Base-by-base conservation (phyloP, 305 asterid genomes). In the Salvia sclarea region DNA sequence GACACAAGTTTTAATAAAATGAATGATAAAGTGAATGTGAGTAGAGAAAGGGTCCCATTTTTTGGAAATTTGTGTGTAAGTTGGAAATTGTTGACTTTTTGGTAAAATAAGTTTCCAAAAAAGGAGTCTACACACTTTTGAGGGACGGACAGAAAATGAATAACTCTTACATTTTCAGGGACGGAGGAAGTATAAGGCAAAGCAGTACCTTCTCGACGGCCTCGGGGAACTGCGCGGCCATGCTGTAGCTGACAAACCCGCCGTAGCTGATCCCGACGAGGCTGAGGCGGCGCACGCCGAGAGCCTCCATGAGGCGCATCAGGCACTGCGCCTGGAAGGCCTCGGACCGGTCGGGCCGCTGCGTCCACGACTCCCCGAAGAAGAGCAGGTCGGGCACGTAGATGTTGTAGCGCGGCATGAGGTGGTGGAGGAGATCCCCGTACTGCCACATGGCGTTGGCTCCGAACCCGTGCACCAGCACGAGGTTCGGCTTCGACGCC, bases 391-490 rank as follows among this genome's bases (percentile, higher is more conserved):
- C 97, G 14, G 97, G 97, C 7, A 91, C 95, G 82, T 91, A 91
- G 61, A 90, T 75, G 78, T 92, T 92, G 88, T 80, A 92, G 8
- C 84, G 83, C 54, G 96, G 86, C 81, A 81, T 75, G 68, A 92
- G 82, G 80, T 85, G 90, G 69, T 88, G 78, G 73, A 92, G 88
- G 40, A 88, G 61, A 2, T 88, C 96, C 10, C 95, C 91, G 85
- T 88, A 92, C 76, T 92, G 98, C 98, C 98, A 90, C 98, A 90
- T 90, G 10, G 97, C 97, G 55, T 93, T 90, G 75, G 97, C 98
- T 21, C 98, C 98, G 73, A 93, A 90, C 3, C 98, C 97, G 72
- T 93, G 98, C 7, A 93, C 75, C 69, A 93, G 71, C 14, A 90
- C 28, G n/a, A 93, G 88, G 66, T 88, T 90, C 0, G 92, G 94